Conservation (phyloP, 768 basidiomycete genomes). For the Dacryopinax spathularia region DNA sequence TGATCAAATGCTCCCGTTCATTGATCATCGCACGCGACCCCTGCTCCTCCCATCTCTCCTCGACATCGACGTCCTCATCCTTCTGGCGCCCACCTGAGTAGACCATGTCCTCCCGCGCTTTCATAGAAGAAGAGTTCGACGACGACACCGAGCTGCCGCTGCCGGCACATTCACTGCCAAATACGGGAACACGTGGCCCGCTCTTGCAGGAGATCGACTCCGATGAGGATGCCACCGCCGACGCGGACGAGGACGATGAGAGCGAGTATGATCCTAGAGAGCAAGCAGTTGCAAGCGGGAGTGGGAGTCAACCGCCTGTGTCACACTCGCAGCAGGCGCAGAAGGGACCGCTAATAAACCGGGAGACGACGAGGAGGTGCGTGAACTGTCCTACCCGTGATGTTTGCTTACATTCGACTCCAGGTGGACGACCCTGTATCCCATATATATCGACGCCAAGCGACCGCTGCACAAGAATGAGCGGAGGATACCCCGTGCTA, state of each 20-base stretch:
- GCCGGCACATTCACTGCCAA: constrained; percentile 48
- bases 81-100: constrained; percentile 8
- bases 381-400: neutral
- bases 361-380: neutral
- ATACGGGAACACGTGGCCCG: constrained; percentile 55
- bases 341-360: neutral
- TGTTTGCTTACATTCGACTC: constrained; percentile 3
- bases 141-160: constrained; percentile 87
- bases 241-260: constrained; percentile 44
- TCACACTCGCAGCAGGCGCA: neutral
- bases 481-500: constrained; percentile 62
- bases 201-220: constrained; percentile 58
- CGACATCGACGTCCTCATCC: neutral
- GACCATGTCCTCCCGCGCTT: constrained; percentile 48
- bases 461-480: constrained; percentile 71
- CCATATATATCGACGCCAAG: constrained; percentile 93
- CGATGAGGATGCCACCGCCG: constrained; percentile 24
- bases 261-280: constrained; percentile 17
- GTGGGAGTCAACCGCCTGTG: constrained; percentile 7
- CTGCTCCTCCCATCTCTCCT: neutral
- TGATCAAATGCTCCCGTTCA: neutral
- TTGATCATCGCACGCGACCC: neutral
- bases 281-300: constrained; percentile 16
- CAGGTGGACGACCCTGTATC: constrained; percentile 94
- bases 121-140: constrained; percentile 50